These are phyloP conservation scores for Apiotrichum sp. DNA, from an alignment of 1,284 basidiomycete genomes.

Conservation along the genomic window DNA sequence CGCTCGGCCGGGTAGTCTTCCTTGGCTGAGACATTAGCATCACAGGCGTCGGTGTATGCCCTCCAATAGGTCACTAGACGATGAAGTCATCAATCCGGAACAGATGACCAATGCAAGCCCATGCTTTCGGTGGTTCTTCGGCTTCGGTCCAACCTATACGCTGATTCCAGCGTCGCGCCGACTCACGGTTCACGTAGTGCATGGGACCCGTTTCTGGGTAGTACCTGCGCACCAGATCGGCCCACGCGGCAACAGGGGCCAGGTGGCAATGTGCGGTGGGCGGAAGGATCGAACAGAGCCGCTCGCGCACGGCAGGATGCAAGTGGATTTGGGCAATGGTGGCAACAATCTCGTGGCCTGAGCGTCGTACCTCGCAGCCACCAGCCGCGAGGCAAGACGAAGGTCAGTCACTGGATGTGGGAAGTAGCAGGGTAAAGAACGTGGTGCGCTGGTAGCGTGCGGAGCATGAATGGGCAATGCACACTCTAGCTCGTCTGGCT, in stretches of 20 bases:
- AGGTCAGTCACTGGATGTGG: no score
- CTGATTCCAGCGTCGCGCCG: neutral
- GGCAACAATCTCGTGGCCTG: conserved; percentile 83
- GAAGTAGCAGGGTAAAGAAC: no score
- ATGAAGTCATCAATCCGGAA: neutral
- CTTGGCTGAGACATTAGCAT: conserved; percentile 22
- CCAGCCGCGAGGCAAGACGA: no score
- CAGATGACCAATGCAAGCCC: no score
- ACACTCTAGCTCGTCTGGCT: no score
- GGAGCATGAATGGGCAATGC: no score
- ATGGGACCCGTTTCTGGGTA: conserved; percentile 45
- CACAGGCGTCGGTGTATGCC: no score
- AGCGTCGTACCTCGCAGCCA: no score
- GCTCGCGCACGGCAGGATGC: conserved; percentile 63
- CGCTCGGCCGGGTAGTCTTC: conserved; percentile 65
- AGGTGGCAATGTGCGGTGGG: conserved; percentile 61
- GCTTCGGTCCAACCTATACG: no score
- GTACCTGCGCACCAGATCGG: conserved; percentile 59
- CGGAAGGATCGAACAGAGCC: conserved; percentile 63
- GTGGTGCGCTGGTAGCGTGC: no score
- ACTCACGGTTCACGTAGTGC: conserved; percentile 51
- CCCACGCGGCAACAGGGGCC: conserved; percentile 78
- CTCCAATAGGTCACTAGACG: neutral
- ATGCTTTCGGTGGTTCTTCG: no score
- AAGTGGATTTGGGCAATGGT: conserved; percentile 89